Evolutionary conservation across 352 stramenopile species (phyloP).

Genomic region (Pythium guiyangense): DNA sequence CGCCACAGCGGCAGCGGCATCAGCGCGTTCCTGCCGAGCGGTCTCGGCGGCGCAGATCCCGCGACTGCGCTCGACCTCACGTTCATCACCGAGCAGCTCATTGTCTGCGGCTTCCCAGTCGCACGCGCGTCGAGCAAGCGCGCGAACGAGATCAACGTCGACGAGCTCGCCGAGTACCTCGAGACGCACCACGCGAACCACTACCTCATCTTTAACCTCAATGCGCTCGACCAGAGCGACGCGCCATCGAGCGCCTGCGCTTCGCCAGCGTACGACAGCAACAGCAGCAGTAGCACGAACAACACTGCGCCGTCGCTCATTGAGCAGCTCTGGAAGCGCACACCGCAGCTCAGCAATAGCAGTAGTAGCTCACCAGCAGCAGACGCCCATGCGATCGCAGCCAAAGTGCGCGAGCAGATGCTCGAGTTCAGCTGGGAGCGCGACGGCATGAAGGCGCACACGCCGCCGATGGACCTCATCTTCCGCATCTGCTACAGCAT

Average conservation of each 20-base stretch:
- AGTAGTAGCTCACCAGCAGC: neutral
- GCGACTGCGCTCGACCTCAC: constrained; percentile 53
- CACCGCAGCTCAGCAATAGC: neutral
- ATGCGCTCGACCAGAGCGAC: constrained; percentile 33
- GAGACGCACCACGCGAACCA: constrained; percentile 47
- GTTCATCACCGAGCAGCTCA: constrained; percentile 62
- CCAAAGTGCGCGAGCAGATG: constrained; percentile 72
- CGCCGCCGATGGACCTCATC: constrained; percentile 73
- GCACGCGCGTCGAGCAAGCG: constrained; percentile 63
- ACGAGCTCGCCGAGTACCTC: constrained; percentile 60
- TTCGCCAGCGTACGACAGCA: neutral
- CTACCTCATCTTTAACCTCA: constrained; percentile 84
- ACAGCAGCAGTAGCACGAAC: neutral
- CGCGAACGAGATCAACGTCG: constrained; percentile 61
- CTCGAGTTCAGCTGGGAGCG: constrained; percentile 83
- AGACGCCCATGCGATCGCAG: constrained; percentile 22
- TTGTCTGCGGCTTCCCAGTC: constrained; percentile 56
- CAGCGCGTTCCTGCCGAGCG: constrained; percentile 7
- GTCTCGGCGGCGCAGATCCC: constrained; percentile 18
- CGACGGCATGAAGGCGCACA: constrained; percentile 80
- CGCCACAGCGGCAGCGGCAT: constrained; percentile 24
- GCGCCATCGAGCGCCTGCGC: constrained; percentile 3
- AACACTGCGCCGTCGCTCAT: constrained; percentile 8
- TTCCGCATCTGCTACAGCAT: constrained; percentile 92
- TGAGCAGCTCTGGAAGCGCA: constrained; percentile 11